A percentile compares a stretch with the other conserved stretches of the same genome.
Conservation (phyloP, 805 yeast species). For the Isabelozyma gotoi region DNA sequence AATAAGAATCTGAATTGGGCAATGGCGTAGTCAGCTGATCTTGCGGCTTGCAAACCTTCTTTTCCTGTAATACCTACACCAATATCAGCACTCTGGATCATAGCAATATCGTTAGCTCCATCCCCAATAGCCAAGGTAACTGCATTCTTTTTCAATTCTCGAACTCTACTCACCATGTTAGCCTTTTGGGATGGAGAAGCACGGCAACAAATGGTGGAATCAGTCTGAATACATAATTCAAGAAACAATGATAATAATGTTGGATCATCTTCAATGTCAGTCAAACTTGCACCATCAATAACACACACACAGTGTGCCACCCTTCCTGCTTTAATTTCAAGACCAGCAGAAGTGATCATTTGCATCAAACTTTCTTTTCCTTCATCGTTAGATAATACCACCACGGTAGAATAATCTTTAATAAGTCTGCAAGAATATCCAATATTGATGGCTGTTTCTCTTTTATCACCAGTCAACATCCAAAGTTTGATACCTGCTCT, state of each 20-base stretch:
- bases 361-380: constrained; percentile 59
- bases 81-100: constrained; percentile 98
- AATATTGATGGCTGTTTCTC: constrained; percentile 96
- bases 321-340: constrained; percentile 67
- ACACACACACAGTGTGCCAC: constrained; percentile 95
- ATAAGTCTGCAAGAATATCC: constrained; percentile 93
- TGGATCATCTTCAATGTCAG: constrained; percentile 69
- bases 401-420: constrained; percentile 88
- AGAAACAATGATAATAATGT: constrained; percentile 73
- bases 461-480: constrained; percentile 98
- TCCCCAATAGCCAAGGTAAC: constrained; percentile 97
- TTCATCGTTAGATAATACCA: constrained; percentile 54
- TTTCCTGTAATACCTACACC: constrained; percentile 97
- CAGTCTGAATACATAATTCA: constrained; percentile 82
- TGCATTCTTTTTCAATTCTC: constrained; percentile 61
- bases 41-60: constrained; percentile 95
- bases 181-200: constrained; percentile 98
- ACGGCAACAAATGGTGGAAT: constrained; percentile 91
- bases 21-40: constrained; percentile 91
- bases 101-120: constrained; percentile 98
- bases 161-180: constrained; percentile 76
- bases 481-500: constrained; percentile 93
- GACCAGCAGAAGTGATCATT: constrained; percentile 70
- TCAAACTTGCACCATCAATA: constrained; percentile 87
- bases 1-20: constrained; percentile 88